Evolutionary conservation across 1,139 yeast genomes (phyloP).

Genomic region (Casaregolazyma lundiana): DNA sequence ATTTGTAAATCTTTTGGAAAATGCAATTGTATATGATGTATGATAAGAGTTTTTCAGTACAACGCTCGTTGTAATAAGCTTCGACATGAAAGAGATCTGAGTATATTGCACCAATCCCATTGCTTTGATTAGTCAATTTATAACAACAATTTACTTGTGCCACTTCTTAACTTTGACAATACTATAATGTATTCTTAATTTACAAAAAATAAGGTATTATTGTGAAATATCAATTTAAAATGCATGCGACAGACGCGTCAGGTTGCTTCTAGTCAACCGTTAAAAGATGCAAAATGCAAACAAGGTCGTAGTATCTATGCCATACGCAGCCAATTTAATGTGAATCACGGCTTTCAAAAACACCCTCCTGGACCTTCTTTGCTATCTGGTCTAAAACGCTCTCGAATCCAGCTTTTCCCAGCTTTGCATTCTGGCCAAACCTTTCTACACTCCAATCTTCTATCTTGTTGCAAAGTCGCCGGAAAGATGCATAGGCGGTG

Average conservation of each 20-base stretch:
- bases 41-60: too few species aligned
- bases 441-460: slow-evolving; percentile 92
- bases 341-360: slow-evolving; percentile 22
- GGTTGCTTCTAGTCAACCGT: too few species aligned
- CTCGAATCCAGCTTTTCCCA: slow-evolving; percentile 83
- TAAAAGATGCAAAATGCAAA: not conserved
- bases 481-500: slow-evolving; percentile 73
- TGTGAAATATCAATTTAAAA: too few species aligned
- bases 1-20: not conserved
- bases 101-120: too few species aligned
- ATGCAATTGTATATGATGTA: not conserved
- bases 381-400: slow-evolving; percentile 57
- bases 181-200: too few species aligned
- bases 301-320: too few species aligned
- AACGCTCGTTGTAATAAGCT: too few species aligned
- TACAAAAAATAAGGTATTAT: not conserved
- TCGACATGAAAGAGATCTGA: too few species aligned
- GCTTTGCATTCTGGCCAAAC: slow-evolving; percentile 79
- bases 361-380: slow-evolving; percentile 37
- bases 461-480: slow-evolving; percentile 67
- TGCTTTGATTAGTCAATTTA: too few species aligned
- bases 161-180: too few species aligned
- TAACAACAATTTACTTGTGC: too few species aligned
- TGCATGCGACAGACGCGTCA: not conserved
- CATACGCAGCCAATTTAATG: not conserved